phyloP scores from a whole-genome alignment of 2,329 filamentous ascomycete genomes.

The Periglandula ipomoeae region DNA sequence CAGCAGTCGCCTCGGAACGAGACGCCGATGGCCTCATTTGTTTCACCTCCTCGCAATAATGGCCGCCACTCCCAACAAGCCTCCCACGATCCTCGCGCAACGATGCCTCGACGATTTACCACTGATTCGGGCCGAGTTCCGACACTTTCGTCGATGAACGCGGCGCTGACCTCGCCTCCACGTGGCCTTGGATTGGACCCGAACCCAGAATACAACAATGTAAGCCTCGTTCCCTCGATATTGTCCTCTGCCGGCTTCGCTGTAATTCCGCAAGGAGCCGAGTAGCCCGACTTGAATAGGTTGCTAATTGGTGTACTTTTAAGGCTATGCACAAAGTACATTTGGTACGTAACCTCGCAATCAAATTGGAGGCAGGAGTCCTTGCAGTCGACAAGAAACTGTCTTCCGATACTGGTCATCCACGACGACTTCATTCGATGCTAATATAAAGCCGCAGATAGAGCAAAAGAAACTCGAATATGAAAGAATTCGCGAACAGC shows the following conservation, averaged over 20 bases:
- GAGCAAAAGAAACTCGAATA: conserved; percentile 92
- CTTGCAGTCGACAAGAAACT: not conserved
- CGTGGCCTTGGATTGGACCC: conserved; percentile 33
- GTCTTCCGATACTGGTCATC: not conserved
- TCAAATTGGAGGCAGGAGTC: not conserved
- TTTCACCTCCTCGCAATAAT: conserved; percentile 64
- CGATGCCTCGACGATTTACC: conserved; percentile 85
- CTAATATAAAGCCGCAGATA: conserved; percentile 46
- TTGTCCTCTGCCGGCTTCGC: not conserved
- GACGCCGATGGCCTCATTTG: conserved; percentile 62
- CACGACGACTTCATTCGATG: not conserved
- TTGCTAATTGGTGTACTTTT: not conserved
- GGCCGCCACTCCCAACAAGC: conserved; percentile 46
- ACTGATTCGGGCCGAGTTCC: conserved; percentile 80
- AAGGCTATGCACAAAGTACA: conserved; percentile 65
- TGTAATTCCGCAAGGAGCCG: too few species aligned
- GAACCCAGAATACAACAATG: conserved; percentile 38
- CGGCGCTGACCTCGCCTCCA: conserved; percentile 38
- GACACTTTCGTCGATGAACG: conserved; percentile 49
- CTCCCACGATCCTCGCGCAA: conserved; percentile 61
- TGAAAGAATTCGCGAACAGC: conserved; percentile 82
- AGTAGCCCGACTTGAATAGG: too few species aligned
- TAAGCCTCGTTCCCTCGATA: conserved; percentile 17
- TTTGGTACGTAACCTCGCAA: conserved; percentile 49
- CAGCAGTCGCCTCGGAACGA: conserved; percentile 74